These are phyloP conservation scores for Fusarium algeriense DNA, from an alignment of 2,329 filamentous ascomycete species.

Conservation along the genomic window DNA sequence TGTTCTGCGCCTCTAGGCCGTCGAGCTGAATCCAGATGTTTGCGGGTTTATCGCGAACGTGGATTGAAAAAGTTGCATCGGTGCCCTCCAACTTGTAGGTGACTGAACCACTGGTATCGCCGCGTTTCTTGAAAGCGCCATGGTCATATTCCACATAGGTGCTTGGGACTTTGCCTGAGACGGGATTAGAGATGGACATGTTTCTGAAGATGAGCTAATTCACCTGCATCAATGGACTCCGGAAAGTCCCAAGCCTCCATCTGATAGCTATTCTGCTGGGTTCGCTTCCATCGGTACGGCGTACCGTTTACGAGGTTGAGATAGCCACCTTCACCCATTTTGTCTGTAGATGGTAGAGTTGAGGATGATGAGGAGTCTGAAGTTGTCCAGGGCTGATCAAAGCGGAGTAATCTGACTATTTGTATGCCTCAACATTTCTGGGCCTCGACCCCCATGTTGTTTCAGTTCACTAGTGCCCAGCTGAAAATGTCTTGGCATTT, in stretches of 20 bases:
- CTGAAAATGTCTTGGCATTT: constrained; percentile 2
- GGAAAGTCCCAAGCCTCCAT: constrained; percentile 17
- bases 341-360: not conserved
- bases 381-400: not conserved
- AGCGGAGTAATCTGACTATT: constrained; percentile 9
- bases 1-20: not conserved
- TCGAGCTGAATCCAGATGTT: constrained; percentile 15
- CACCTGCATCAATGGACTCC: constrained; percentile 11
- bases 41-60: constrained; percentile 15
- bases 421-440: not conserved
- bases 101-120: constrained; percentile 8
- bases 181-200: not conserved
- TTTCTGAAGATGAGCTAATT: not conserved
- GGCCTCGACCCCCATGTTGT: not conserved
- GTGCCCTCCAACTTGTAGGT: constrained; percentile 8
- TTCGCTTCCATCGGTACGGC: constrained; percentile 24
- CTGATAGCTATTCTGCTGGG: constrained; percentile 8
- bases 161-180: not conserved
- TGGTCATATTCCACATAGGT: constrained; percentile 10
- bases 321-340: constrained; percentile 13
- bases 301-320: constrained; percentile 15
- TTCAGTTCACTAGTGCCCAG: not conserved
- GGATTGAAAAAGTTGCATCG: constrained; percentile 5
- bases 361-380: not conserved
- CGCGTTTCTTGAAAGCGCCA: not conserved